Percentiles rank a stretch among this genome's conserved stretches.
phyloP scores from a whole-genome alignment of 805 yeast species.

The Candida qinlingensis region DNA sequence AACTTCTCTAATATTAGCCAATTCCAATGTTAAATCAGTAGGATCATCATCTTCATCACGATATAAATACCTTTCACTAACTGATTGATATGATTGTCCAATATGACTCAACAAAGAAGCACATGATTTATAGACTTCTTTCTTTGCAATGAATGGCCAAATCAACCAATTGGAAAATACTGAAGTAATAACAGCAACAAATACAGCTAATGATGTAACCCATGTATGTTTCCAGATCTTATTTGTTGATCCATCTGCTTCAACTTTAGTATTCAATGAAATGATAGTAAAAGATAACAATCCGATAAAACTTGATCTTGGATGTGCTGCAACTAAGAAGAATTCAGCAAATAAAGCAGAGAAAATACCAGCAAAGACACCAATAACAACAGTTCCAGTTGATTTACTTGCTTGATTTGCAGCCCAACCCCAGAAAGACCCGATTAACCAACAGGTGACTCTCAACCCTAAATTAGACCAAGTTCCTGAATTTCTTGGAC shows the following conservation, averaged over 20 bases:
- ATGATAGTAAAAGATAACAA: slow-evolving; percentile 37
- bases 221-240: slow-evolving; percentile 34
- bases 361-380: slow-evolving; percentile 35
- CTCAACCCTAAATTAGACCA: slow-evolving; percentile 32
- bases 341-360: slow-evolving; percentile 29
- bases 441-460: slow-evolving; percentile 31
- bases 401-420: slow-evolving; percentile 35
- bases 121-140: slow-evolving; percentile 34
- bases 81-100: slow-evolving; percentile 41
- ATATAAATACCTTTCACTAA: slow-evolving; percentile 43
- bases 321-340: slow-evolving; percentile 32
- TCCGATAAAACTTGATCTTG: slow-evolving; percentile 39
- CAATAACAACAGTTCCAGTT: slow-evolving; percentile 34
- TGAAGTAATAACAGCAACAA: slow-evolving; percentile 34
- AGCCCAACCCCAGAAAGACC: slow-evolving; percentile 45
- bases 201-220: slow-evolving; percentile 33
- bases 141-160: slow-evolving; percentile 44
- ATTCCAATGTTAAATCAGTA: slow-evolving; percentile 37
- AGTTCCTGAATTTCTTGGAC: slow-evolving; percentile 36
- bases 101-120: slow-evolving; percentile 36
- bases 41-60: slow-evolving; percentile 43
- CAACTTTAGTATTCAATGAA: slow-evolving; percentile 26
- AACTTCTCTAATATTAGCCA: slow-evolving; percentile 43
- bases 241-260: slow-evolving; percentile 15
- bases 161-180: slow-evolving; percentile 38